Evolutionary conservation across 495 filamentous ascomycete species (phyloP).

Genomic region (Jackrogersella minutella): DNA sequence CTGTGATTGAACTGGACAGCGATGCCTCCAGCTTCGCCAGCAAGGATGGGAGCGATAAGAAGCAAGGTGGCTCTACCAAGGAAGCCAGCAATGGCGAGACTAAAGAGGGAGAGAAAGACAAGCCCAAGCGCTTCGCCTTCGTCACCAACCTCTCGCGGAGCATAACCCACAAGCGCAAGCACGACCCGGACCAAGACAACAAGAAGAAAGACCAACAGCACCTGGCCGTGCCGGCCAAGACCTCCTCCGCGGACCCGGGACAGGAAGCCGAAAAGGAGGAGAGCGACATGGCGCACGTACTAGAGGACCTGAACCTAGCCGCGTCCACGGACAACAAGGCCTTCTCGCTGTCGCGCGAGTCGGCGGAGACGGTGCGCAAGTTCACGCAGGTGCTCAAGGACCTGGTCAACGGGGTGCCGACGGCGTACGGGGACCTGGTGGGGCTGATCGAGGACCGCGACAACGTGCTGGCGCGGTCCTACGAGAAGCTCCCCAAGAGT

Average conservation of each 20-base stretch:
- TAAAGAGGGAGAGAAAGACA: constrained; percentile 36
- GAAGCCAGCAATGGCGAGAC: constrained; percentile 27
- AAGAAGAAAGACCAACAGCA: constrained; percentile 1
- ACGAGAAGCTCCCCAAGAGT: constrained; percentile 76
- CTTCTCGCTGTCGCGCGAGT: constrained; percentile 83
- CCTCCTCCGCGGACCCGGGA: constrained; percentile 49
- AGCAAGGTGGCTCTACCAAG: constrained; percentile 19
- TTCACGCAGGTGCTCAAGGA: constrained; percentile 93
- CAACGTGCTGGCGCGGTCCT: constrained; percentile 76
- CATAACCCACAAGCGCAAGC: constrained; percentile 37
- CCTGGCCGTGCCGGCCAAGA: constrained; percentile 16
- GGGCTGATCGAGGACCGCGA: constrained; percentile 82
- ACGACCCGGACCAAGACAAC: not conserved
- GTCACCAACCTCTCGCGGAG: constrained; percentile 21
- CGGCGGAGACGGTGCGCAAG: constrained; percentile 76
- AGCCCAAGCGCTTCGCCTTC: constrained; percentile 54
- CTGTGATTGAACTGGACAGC: constrained; percentile 54
- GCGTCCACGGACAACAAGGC: constrained; percentile 38
- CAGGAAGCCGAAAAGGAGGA: constrained; percentile 63
- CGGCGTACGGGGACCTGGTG: constrained; percentile 89
- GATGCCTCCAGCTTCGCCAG: constrained; percentile 44
- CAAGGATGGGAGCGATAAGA: constrained; percentile 18
- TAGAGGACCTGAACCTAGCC: constrained; percentile 60
- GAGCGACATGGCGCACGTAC: constrained; percentile 76
- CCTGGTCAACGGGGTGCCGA: constrained; percentile 88